A percentile compares a stretch with the other conserved stretches of the same genome.
These are phyloP conservation scores for Albifimbria verrucaria DNA, from an alignment of 2,329 filamentous ascomycete species.

Conservation along the genomic window DNA sequence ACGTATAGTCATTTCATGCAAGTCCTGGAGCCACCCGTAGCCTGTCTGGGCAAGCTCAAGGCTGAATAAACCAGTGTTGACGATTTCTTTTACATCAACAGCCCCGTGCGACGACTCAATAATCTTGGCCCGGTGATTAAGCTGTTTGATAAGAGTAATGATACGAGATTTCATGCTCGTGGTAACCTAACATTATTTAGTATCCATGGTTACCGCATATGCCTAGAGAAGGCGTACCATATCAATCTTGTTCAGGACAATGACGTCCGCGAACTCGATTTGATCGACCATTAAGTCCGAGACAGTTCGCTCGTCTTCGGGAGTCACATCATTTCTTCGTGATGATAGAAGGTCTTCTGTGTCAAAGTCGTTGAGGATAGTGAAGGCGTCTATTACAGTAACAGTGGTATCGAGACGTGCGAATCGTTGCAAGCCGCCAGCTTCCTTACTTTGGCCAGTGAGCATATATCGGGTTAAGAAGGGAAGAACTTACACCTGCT, in stretches of 20 bases:
- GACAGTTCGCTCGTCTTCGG: conserved; percentile 70
- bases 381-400: conserved; percentile 71
- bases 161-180: conserved; percentile 43
- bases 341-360: conserved; percentile 65
- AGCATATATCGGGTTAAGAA: neutral
- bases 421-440: conserved; percentile 64
- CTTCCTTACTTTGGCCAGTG: conserved; percentile 34
- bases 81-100: conserved; percentile 59
- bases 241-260: conserved; percentile 69
- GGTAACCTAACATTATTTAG: conserved; percentile 24
- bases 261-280: conserved; percentile 73
- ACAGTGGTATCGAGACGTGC: conserved; percentile 68
- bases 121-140: conserved; percentile 66
- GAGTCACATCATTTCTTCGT: conserved; percentile 57
- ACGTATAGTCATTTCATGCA: conserved; percentile 64
- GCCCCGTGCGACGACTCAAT: conserved; percentile 57
- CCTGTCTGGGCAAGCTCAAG: conserved; percentile 62
- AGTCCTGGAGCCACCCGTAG: conserved; percentile 66
- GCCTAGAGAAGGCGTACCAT: conserved; percentile 38
- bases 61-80: conserved; percentile 64
- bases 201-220: neutral
- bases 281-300: conserved; percentile 75
- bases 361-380: conserved; percentile 68
- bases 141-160: conserved; percentile 50
- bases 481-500: conserved; percentile 27